Base-by-base conservation (phyloP, 495 filamentous ascomycete genomes). In the Podospora pseudopauciseta region DNA sequence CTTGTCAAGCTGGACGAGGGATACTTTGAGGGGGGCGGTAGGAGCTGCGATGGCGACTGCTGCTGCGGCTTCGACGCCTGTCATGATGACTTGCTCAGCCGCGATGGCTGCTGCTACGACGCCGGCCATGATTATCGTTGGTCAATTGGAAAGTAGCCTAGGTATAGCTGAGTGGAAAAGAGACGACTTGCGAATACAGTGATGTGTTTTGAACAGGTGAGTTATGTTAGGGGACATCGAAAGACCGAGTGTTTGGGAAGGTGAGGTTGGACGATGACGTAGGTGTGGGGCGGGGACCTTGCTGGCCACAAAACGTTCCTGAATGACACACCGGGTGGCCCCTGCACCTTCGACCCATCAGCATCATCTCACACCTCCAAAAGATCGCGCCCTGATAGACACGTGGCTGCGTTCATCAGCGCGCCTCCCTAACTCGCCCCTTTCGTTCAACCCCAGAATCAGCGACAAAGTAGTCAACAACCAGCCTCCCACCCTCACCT, bases 51-150 rank as follows among this genome's bases (percentile, higher is more conserved):
- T 70, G 55, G 77, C 74, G 20, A 72, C 75, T 11, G 74, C 71
- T 2, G 79, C 77, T 9, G 72, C 77, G 20, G 73, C 78, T 72
- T 83, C 78, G 66, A 82, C 64, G 54, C 76, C 74, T 3, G 82
- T 81, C 26, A 80, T 81, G 32, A 81, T 70, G 63, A 79, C 71
- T 67, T 84, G 75, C 55, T 84, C 82, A 18, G 80, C 80, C 7
- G 74, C 81, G 32, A 78, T 65, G 2, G 76, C 68, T 9, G 76
- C 80, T 62, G 80, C 81, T 63, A 74, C 79, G 15, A 78, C 57
- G 68, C 78, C 79, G 53, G 79, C 79, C 79, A 80, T 80, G 58
- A n/a, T 70, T 62, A 1, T 32, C 23, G 13, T 5, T n/a, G 20
- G 16, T 34, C n/a, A 49, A 39, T 39, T 53, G 19, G 32, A 49